Conservation (phyloP, 208 protist species). For the Wallacemonas sp. region DNA sequence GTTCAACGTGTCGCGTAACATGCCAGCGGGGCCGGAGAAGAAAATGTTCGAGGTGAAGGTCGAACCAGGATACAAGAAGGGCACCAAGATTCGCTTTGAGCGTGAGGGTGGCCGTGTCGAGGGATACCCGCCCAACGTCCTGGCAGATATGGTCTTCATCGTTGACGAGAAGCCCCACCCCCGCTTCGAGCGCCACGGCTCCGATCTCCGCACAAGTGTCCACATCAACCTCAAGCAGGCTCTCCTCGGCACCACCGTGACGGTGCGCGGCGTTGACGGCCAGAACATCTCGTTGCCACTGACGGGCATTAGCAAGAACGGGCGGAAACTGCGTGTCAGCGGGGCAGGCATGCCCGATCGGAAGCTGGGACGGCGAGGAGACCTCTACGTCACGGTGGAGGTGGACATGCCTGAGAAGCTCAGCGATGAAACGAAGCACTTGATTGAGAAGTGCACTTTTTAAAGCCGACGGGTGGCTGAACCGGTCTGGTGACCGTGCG, state of each 20-base stretch:
- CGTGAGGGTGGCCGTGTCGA: constrained; percentile 81
- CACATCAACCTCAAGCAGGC: constrained; percentile 85
- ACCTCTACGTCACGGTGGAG: constrained; percentile 73
- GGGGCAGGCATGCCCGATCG: constrained; percentile 76
- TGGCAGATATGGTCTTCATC: constrained; percentile 96
- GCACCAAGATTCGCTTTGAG: constrained; percentile 96
- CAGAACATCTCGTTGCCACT: constrained; percentile 48
- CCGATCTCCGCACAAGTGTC: constrained; percentile 80
- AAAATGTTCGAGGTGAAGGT: constrained; percentile 94
- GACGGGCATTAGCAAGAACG: constrained; percentile 73
- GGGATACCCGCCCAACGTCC: constrained; percentile 82
- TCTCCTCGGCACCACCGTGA: constrained; percentile 73
- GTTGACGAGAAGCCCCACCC: constrained; percentile 94
- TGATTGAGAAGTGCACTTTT: constrained; percentile 82
- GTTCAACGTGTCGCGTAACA: constrained; percentile 87
- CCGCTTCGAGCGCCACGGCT: constrained; percentile 85
- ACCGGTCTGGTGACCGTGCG: too few species aligned
- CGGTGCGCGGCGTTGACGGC: constrained; percentile 67
- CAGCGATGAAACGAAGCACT: constrained; percentile 62
- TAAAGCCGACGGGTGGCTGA: constrained; percentile 18
- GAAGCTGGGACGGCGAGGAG: constrained; percentile 63
- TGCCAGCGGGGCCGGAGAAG: constrained; percentile 70
- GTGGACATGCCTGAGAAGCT: constrained; percentile 82
- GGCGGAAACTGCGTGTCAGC: constrained; percentile 65
- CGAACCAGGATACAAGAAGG: constrained; percentile 95